Evolutionary conservation across 2,329 filamentous ascomycete species (phyloP).

Genomic region (Aspergillus quadricinctus): DNA sequence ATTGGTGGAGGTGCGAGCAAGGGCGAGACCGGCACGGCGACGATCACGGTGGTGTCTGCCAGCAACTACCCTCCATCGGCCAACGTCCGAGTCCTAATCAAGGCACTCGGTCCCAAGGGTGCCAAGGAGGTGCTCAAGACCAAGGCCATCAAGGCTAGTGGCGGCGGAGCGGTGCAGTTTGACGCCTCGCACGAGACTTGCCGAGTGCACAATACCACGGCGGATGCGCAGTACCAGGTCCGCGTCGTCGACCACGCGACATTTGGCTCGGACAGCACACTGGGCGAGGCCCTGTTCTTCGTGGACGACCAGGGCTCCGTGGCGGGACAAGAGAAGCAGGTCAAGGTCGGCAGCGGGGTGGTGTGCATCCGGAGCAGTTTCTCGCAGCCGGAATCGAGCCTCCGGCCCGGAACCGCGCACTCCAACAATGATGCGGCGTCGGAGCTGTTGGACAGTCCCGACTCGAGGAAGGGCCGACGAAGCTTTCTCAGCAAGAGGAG

Average conservation of each 20-base stretch:
- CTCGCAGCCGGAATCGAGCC: conserved; percentile 44
- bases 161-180: conserved; percentile 65
- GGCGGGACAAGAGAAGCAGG: conserved; percentile 63
- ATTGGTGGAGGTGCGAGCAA: conserved; percentile 44
- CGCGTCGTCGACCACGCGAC: conserved; percentile 80
- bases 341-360: conserved; percentile 68
- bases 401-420: conserved; percentile 34
- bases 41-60: conserved; percentile 74
- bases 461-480: conserved; percentile 40
- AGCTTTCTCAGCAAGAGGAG: conserved; percentile 46
- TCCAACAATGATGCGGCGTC: conserved; percentile 26
- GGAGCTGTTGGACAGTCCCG: conserved; percentile 35
- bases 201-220: conserved; percentile 65
- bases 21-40: conserved; percentile 68
- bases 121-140: conserved; percentile 84
- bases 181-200: conserved; percentile 66
- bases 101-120: conserved; percentile 61
- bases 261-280: conserved; percentile 75
- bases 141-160: conserved; percentile 71
- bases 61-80: conserved; percentile 70
- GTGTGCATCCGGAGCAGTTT: conserved; percentile 75
- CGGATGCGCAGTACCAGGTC: conserved; percentile 82
- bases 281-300: conserved; percentile 86
- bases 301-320: conserved; percentile 73
- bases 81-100: conserved; percentile 74